Evolutionary conservation across 768 basidiomycete species (phyloP).

Genomic region (Lentinula edodes): DNA sequence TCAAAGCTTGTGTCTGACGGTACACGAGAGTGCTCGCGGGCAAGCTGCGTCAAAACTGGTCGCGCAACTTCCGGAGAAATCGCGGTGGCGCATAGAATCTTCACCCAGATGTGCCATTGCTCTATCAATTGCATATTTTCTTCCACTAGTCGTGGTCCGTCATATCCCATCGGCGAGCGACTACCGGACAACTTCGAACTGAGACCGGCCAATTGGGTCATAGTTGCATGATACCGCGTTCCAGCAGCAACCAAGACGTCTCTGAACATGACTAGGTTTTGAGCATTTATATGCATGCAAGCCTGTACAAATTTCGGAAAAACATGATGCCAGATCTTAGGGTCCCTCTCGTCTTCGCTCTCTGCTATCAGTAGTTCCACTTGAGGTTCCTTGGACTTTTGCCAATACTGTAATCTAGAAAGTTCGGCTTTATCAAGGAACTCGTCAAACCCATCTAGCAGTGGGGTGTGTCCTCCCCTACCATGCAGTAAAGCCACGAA

Average conservation of each 20-base stretch:
- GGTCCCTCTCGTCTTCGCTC: slow-evolving; percentile 62
- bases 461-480: slow-evolving; percentile 35
- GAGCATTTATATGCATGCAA: slow-evolving; percentile 43
- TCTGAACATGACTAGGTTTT: slow-evolving; percentile 47
- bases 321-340: slow-evolving; percentile 68
- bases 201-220: slow-evolving; percentile 71
- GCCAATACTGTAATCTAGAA: slow-evolving; percentile 63
- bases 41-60: slow-evolving; percentile 45
- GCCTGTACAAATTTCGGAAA: slow-evolving; percentile 60
- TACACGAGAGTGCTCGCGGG: slow-evolving; percentile 63
- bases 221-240: slow-evolving; percentile 63
- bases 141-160: neutral
- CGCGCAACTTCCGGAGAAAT: slow-evolving; percentile 55
- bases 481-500: slow-evolving; percentile 53
- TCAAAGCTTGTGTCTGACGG: slow-evolving; percentile 64
- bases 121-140: slow-evolving; percentile 50
- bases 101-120: slow-evolving; percentile 84
- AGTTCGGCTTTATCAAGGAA: slow-evolving; percentile 57
- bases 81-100: slow-evolving; percentile 80
- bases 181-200: slow-evolving; percentile 48
- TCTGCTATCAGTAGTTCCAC: slow-evolving; percentile 66
- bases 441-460: slow-evolving; percentile 61
- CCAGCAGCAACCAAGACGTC: slow-evolving; percentile 65
- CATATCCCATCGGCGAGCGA: slow-evolving; percentile 23
- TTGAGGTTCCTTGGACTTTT: slow-evolving; percentile 48